These are phyloP conservation scores for Ophiostoma triangulosporum DNA, from an alignment of 2,329 filamentous ascomycete species.

Conservation along the genomic window DNA sequence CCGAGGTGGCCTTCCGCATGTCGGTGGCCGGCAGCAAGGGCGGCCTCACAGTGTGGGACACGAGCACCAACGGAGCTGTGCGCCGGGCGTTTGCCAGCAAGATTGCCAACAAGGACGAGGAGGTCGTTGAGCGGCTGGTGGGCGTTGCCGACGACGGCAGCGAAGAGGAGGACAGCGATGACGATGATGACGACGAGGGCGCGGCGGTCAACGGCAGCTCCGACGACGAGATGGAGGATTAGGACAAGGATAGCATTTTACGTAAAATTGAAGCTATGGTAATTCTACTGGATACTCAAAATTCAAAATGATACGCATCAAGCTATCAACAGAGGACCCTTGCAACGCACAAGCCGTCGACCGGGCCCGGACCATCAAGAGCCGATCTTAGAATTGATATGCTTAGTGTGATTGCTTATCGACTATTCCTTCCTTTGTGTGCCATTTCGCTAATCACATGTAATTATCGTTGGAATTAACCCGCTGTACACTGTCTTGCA, in stretches of 20 bases:
- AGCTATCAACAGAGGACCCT: no score
- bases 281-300: no score
- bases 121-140: conserved; percentile 57
- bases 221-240: conserved; percentile 40
- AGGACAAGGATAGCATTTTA: not conserved
- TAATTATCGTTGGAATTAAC: no score
- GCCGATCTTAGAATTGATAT: no score
- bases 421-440: no score
- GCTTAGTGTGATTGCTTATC: no score
- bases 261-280: not conserved
- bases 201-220: conserved; percentile 21
- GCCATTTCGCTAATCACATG: no score
- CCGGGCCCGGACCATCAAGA: no score
- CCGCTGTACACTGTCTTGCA: no score
- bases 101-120: conserved; percentile 41
- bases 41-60: conserved; percentile 88
- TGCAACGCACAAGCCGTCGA: no score
- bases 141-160: conserved; percentile 56
- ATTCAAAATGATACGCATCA: no score
- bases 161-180: conserved; percentile 33
- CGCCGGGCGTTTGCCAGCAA: conserved; percentile 69
- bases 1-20: conserved; percentile 80
- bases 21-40: conserved; percentile 93
- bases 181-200: conserved; percentile 30
- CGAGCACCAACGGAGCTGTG: conserved; percentile 79